Base-by-base conservation (phyloP, 75 land plant species). In the Picea glauca region DNA sequence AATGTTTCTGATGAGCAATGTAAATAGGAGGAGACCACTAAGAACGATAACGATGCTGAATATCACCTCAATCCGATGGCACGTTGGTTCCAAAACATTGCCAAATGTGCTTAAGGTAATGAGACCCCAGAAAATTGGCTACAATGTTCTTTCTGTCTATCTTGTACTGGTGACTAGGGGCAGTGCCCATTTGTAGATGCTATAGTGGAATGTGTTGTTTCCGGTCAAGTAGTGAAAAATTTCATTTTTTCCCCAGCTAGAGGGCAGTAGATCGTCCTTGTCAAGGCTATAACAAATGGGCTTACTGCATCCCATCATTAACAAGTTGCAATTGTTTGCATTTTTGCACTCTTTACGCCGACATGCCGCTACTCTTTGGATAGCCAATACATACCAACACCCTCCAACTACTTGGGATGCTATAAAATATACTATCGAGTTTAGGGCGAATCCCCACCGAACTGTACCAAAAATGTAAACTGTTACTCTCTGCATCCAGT, bases 41-140 rank as follows among this genome's bases (percentile, higher is more conserved):
- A 91, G 88, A 33, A 90, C 86, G 26, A 88, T 83, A 13, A 84
- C 61, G 72, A 96, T 92, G 72, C 93, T 88, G 86, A 93, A 96
- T 13, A 82, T 68, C 75, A 92, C 96, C 96, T 96, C 99, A 4
- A 87, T 58, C 82, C 84, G 78, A 26, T 96, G 81, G 62, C 93
- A 86, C 11, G 93, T 93, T 4, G 99, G 99, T 35, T 78, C 84
- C 35, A 96, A 89, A 74, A 85, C 89, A 78, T 96, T 96, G 59
- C 96, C 99, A 80, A 93, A 96, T 1, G 94, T 92, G 80, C 96
- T 96, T 90, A 91, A 93, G 87, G 21, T 26, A 0, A 26, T 26
- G 26, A 96, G 79, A 43, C 99, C 96, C 99, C 99, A 96, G 60
- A 93, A 96, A 23, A 93, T 89, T 57, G 94, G 96, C 66, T 91